Evolutionary conservation across 2,329 filamentous ascomycete species (phyloP).

Genomic region (Penicillium sp.): DNA sequence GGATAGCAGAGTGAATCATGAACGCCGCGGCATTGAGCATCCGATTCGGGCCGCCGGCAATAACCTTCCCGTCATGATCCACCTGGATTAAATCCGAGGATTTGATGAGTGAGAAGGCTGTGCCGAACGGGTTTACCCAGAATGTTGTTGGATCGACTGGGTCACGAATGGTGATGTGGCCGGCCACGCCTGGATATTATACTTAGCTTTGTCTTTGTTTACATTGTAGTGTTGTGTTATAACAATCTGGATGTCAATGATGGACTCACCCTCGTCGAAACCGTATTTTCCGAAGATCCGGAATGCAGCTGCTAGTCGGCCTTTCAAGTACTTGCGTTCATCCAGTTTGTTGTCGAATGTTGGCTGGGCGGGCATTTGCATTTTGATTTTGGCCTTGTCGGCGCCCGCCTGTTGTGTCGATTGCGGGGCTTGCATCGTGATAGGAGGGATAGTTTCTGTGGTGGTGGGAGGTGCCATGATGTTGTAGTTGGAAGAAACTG

Average conservation of each 20-base stretch:
- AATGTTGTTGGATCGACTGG: conserved; percentile 56
- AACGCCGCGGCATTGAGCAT: conserved; percentile 47
- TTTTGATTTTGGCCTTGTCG: conserved; percentile 29
- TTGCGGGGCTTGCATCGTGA: conserved; percentile 17
- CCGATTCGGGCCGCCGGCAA: conserved; percentile 53
- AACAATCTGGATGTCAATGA: too few species aligned
- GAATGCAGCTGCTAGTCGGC: conserved; percentile 51
- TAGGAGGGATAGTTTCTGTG: conserved; percentile 20
- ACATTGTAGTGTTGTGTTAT: too few species aligned
- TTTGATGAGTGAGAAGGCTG: conserved; percentile 57
- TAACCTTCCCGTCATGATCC: conserved; percentile 54
- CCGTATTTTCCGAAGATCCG: conserved; percentile 54
- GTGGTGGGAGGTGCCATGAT: conserved; percentile 28
- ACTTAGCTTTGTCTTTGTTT: too few species aligned
- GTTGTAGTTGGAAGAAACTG: not conserved
- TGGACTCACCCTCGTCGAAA: conserved; percentile 45
- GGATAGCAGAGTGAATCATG: conserved; percentile 51
- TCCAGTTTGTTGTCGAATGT: conserved; percentile 41
- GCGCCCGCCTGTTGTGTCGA: conserved; percentile 22
- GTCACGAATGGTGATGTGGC: conserved; percentile 58
- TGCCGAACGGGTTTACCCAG: conserved; percentile 63
- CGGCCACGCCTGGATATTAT: conserved; percentile 52
- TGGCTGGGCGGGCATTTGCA: conserved; percentile 31
- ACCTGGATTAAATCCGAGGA: conserved; percentile 63
- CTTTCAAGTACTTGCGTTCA: conserved; percentile 51